Evolutionary conservation across 129 eudicot species (phyloP).

Genomic region (Oenanthe sinensis): DNA sequence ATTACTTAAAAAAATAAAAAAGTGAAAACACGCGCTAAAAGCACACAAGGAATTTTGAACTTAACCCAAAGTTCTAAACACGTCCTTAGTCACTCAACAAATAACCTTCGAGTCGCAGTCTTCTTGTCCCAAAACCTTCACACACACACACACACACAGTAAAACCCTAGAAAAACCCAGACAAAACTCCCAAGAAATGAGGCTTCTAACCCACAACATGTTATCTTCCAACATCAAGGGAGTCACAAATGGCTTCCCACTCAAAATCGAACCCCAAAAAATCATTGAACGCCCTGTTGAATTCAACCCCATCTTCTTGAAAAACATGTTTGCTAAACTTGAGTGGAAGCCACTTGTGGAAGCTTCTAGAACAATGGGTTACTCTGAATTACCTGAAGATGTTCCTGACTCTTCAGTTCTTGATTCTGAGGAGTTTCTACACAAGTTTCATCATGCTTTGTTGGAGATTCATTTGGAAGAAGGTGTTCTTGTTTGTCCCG

Average conservation of each 20-base stretch:
- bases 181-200: conserved; percentile 26
- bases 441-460: conserved; percentile 78
- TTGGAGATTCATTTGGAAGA: conserved; percentile 87
- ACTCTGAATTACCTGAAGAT: conserved; percentile 62
- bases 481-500: conserved; percentile 88
- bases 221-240: conserved; percentile 89
- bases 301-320: conserved; percentile 61
- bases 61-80: neutral
- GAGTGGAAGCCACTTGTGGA: conserved; percentile 77
- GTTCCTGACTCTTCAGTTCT: conserved; percentile 45
- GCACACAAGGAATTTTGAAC: too few species aligned
- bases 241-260: conserved; percentile 77
- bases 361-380: conserved; percentile 67
- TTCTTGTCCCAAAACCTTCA: conserved; percentile 31
- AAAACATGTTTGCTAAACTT: conserved; percentile 69
- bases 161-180: neutral
- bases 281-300: conserved; percentile 56
- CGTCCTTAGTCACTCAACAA: neutral
- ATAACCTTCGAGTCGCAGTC: neutral
- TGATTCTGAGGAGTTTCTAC: conserved; percentile 63
- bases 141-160: neutral
- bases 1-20: too few species aligned
- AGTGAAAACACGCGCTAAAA: too few species aligned
- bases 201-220: conserved; percentile 91
- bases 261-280: conserved; percentile 51